A percentile compares a stretch with the other conserved stretches of the same genome.
Conservation (phyloP, 2,329 filamentous ascomycete species). For the Periconia sp. region DNA sequence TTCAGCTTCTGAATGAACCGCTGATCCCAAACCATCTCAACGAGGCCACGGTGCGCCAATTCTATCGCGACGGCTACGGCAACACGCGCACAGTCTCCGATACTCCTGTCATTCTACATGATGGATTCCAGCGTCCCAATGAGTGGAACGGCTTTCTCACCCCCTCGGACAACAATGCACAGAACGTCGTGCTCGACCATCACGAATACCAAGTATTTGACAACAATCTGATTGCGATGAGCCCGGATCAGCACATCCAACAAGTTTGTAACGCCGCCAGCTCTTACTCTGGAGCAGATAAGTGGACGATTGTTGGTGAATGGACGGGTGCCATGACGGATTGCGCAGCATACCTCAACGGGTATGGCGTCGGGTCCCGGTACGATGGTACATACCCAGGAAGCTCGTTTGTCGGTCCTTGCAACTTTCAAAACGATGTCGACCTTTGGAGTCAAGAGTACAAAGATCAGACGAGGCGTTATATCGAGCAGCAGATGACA, state of each 20-base stretch:
- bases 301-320: constrained; percentile 72
- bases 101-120: constrained; percentile 63
- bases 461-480: constrained; percentile 56
- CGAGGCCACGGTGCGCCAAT: constrained; percentile 56
- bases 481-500: constrained; percentile 62
- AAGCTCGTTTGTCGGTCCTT: constrained; percentile 59
- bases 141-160: constrained; percentile 69
- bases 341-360: constrained; percentile 59
- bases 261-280: constrained; percentile 62
- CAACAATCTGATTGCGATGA: constrained; percentile 56
- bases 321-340: constrained; percentile 73
- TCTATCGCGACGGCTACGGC: constrained; percentile 62
- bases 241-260: constrained; percentile 60
- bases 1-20: constrained; percentile 65
- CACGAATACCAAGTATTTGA: constrained; percentile 73
- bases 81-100: constrained; percentile 52
- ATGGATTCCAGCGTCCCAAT: constrained; percentile 60
- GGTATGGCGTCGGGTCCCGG: constrained; percentile 64
- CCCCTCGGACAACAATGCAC: constrained; percentile 54
- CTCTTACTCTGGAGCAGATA: constrained; percentile 61
- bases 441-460: constrained; percentile 54
- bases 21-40: constrained; percentile 55
- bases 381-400: constrained; percentile 63
- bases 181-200: constrained; percentile 68
- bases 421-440: constrained; percentile 57